Evolutionary conservation across 306 rosid species (phyloP).

Genomic region (Senna tora): DNA sequence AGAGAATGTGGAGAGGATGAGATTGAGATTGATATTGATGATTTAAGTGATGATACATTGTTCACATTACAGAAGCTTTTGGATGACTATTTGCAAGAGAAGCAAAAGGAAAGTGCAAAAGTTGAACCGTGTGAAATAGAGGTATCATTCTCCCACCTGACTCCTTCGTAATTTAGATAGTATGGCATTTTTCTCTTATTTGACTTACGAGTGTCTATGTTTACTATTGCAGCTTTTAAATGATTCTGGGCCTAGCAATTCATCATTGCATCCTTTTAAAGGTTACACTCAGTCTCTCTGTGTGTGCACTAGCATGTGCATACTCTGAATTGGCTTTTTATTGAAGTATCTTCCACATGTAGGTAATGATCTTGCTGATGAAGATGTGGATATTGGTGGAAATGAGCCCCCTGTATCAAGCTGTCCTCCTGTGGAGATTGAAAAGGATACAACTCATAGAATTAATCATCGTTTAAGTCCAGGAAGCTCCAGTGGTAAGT

Average conservation of each 20-base stretch:
- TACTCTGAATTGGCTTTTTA: constrained; percentile 7
- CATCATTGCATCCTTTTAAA: constrained; percentile 71
- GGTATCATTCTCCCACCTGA: constrained; percentile 50
- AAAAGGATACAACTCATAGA: constrained; percentile 45
- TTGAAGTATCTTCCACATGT: constrained; percentile 34
- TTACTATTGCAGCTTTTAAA: constrained; percentile 48
- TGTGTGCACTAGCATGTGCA: background rate
- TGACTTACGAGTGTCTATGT: constrained; percentile 12
- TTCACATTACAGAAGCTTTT: constrained; percentile 65
- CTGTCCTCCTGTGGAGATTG: constrained; percentile 60
- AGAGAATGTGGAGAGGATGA: constrained; percentile 77
- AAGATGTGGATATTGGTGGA: constrained; percentile 67
- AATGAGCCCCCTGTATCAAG: constrained; percentile 64
- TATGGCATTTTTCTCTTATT: constrained; percentile 15
- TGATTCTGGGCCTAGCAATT: constrained; percentile 72
- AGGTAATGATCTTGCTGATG: constrained; percentile 64
- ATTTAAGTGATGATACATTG: constrained; percentile 75
- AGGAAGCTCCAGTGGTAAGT: constrained; percentile 52
- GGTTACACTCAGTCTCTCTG: constrained; percentile 45
- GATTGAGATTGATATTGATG: constrained; percentile 85
- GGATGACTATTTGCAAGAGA: constrained; percentile 66
- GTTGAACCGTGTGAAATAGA: constrained; percentile 79
- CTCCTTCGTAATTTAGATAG: constrained; percentile 7
- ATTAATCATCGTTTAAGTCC: constrained; percentile 40
- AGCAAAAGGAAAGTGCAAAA: constrained; percentile 53